These are phyloP conservation scores for Suillus decipiens DNA, from an alignment of 768 basidiomycete species.

Conservation along the genomic window DNA sequence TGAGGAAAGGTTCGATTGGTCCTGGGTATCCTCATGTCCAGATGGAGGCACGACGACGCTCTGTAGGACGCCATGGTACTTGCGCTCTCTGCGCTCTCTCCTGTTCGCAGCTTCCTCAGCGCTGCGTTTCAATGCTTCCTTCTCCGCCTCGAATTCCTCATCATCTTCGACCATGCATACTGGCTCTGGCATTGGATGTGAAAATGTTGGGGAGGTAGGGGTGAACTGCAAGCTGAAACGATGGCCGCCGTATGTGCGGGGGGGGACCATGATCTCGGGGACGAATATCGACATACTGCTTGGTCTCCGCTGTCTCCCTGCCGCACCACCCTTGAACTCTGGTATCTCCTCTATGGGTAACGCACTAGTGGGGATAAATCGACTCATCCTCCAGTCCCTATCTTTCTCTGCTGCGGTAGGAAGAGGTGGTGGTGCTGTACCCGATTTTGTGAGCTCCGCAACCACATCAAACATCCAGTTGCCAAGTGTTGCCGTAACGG, in stretches of 20 bases:
- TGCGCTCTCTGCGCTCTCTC: conserved; percentile 32
- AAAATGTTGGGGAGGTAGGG: conserved; percentile 49
- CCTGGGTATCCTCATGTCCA: neutral
- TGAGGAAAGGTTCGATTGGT: conserved; percentile 10
- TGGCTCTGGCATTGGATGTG: conserved; percentile 22
- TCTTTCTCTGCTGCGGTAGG: conserved; percentile 16
- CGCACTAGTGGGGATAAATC: conserved; percentile 38
- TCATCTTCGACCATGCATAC: conserved; percentile 35
- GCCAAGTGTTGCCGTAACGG: conserved; percentile 53
- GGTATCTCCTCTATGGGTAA: conserved; percentile 21
- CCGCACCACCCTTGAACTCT: conserved; percentile 24
- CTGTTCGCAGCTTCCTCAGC: conserved; percentile 40
- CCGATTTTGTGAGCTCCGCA: conserved; percentile 55
- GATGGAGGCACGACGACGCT: conserved; percentile 14
- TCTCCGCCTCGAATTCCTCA: conserved; percentile 48
- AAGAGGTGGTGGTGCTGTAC: conserved; percentile 20
- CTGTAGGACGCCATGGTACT: conserved; percentile 2
- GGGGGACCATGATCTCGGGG: conserved; percentile 30
- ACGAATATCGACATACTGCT: conserved; percentile 43
- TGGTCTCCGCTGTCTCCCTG: conserved; percentile 21
- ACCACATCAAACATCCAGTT: conserved; percentile 87
- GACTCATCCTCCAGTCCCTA: conserved; percentile 29
- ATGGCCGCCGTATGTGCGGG: conserved; percentile 30
- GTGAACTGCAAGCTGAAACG: conserved; percentile 65
- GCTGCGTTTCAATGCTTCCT: conserved; percentile 41